Evolutionary conservation across 805 yeast species (phyloP).

Genomic region (Pichia pseudocactophila): DNA sequence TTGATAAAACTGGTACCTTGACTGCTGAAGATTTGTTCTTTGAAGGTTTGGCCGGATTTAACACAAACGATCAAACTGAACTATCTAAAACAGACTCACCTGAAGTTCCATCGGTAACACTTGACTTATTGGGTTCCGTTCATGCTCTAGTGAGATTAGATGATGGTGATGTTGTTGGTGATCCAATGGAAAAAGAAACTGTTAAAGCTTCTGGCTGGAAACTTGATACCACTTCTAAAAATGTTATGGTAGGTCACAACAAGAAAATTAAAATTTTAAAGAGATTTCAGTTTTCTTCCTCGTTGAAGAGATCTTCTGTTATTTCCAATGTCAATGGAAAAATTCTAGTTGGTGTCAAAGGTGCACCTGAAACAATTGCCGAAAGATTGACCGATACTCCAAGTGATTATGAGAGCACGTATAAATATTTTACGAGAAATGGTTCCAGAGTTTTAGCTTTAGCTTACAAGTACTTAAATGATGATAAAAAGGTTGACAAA

Average conservation of each 20-base stretch:
- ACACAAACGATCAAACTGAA: slow-evolving; percentile 41
- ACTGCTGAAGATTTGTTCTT: slow-evolving; percentile 95
- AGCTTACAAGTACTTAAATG: slow-evolving; percentile 65
- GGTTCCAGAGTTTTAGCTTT: slow-evolving; percentile 97
- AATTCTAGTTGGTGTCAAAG: slow-evolving; percentile 79
- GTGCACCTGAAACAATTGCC: slow-evolving; percentile 95
- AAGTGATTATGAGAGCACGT: slow-evolving; percentile 70
- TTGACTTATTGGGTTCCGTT: slow-evolving; percentile 80
- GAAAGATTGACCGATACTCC: slow-evolving; percentile 68
- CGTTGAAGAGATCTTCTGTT: slow-evolving; percentile 90
- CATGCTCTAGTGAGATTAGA: slow-evolving; percentile 92
- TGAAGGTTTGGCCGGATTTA: slow-evolving; percentile 90
- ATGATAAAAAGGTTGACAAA: slow-evolving; percentile 42
- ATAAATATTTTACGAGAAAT: slow-evolving; percentile 83
- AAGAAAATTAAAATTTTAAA: slow-evolving; percentile 63
- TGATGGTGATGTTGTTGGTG: slow-evolving; percentile 97
- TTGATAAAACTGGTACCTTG: slow-evolving; percentile 96
- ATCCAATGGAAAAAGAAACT: slow-evolving; percentile 98
- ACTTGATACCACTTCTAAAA: slow-evolving; percentile 57
- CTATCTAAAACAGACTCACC: slow-evolving; percentile 38
- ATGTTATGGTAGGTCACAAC: slow-evolving; percentile 41
- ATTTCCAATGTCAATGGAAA: slow-evolving; percentile 49
- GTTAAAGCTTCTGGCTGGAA: slow-evolving; percentile 80
- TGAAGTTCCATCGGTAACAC: slow-evolving; percentile 63
- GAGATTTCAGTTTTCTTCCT: slow-evolving; percentile 95